Conservation (phyloP, 306 rosid species). For the Castanopsis chinensis region DNA sequence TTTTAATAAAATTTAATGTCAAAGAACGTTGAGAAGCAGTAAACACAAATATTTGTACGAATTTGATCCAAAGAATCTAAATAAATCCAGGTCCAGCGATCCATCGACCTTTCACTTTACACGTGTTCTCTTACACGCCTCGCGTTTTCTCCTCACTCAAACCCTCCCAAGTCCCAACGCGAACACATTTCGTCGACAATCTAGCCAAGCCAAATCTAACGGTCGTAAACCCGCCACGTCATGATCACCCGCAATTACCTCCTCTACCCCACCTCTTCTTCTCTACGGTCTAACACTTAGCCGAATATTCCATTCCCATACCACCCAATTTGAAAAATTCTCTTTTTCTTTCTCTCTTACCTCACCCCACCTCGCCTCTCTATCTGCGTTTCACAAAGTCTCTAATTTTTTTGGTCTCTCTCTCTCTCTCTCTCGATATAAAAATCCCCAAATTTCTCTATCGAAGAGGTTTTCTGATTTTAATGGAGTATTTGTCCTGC, state of each 20-base stretch:
- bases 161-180: background rate
- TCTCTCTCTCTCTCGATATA: too few relatives aligned
- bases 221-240: constrained; percentile 29
- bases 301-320: constrained; percentile 45
- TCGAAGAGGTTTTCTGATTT: constrained; percentile 16
- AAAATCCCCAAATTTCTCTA: background rate
- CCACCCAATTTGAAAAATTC: constrained; percentile 26
- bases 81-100: too few relatives aligned
- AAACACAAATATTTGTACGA: too few relatives aligned
- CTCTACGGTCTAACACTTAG: background rate
- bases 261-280: background rate
- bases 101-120: too few relatives aligned
- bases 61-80: too few relatives aligned
- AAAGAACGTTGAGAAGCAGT: too few relatives aligned
- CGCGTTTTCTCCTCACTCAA: background rate
- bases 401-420: background rate
- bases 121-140: background rate
- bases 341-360: background rate
- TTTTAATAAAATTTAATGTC: too few relatives aligned
- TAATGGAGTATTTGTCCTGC: constrained; percentile 63
- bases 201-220: background rate
- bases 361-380: background rate
- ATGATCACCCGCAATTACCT: background rate
- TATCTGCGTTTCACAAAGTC: background rate
- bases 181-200: background rate